Conservation (phyloP, 306 rosid species). For the Quillaja saponaria region DNA sequence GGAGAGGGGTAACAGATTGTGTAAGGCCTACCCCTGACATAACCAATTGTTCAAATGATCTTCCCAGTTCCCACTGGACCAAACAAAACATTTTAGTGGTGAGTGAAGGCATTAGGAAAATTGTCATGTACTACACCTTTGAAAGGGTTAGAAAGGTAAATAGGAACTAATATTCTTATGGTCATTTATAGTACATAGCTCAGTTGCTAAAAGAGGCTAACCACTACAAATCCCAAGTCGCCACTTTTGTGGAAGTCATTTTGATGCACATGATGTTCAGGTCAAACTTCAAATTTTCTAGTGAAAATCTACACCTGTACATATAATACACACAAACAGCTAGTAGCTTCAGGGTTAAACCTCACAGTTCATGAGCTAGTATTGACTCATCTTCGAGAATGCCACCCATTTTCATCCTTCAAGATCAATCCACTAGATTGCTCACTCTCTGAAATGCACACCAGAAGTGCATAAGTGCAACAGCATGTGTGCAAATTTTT, state of each 20-base stretch:
- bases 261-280: too few relatives aligned
- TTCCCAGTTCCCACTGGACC: slow-evolving; percentile 1
- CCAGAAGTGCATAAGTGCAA: slow-evolving; percentile 34
- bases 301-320: too few relatives aligned
- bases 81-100: not conserved
- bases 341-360: slow-evolving; percentile 42
- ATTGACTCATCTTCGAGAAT: slow-evolving; percentile 66
- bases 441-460: slow-evolving; percentile 70
- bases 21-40: too few relatives aligned
- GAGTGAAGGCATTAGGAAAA: slow-evolving; percentile 1
- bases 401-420: slow-evolving; percentile 97
- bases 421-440: slow-evolving; percentile 73
- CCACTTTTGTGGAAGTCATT: too few relatives aligned
- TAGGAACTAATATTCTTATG: slow-evolving; percentile 20
- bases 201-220: too few relatives aligned
- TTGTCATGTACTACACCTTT: slow-evolving; percentile 1
- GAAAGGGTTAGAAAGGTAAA: not conserved
- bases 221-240: too few relatives aligned
- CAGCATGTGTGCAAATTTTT: not conserved
- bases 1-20: too few relatives aligned
- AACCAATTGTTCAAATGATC: slow-evolving; percentile 5
- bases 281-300: too few relatives aligned
- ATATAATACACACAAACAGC: slow-evolving; percentile 25
- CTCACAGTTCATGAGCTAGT: slow-evolving; percentile 55
- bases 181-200: slow-evolving; percentile 5